Evolutionary conservation across 148 eudicot species (phyloP).

Genomic region (Drosera capensis): DNA sequence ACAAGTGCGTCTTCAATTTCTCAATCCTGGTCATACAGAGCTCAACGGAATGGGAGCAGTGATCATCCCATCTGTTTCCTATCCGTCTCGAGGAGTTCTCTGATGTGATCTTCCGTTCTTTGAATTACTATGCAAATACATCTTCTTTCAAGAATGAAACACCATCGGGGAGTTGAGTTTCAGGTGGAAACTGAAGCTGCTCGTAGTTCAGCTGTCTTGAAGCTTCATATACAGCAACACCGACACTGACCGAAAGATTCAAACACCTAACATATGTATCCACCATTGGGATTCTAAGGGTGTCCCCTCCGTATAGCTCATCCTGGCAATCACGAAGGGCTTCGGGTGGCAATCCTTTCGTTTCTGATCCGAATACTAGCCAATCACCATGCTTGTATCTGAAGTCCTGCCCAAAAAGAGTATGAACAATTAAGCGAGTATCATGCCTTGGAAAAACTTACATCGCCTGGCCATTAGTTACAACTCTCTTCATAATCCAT

Average conservation of each 20-base stretch:
- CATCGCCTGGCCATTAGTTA: no score
- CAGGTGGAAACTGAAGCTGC: constrained; percentile 40
- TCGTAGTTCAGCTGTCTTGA: constrained; percentile 84
- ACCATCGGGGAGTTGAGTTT: constrained; percentile 18
- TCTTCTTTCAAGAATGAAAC: constrained; percentile 43
- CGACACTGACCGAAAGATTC: constrained; percentile 93
- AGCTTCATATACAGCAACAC: constrained; percentile 87
- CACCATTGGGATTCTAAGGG: constrained; percentile 79
- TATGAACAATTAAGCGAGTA: no score
- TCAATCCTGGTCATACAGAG: no score
- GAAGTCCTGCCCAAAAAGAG: no score
- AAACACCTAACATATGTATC: constrained; percentile 90
- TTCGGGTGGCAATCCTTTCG: constrained; percentile 71
- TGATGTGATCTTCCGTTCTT: no score
- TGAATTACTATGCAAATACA: constrained; percentile 60
- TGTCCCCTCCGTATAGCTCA: constrained; percentile 56
- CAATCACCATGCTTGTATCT: constrained; percentile 79
- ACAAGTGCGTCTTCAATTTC: no score
- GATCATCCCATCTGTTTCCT: no score
- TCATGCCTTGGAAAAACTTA: no score
- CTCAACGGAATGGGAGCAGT: no score
- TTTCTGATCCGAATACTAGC: constrained; percentile 95
- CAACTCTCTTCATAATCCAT: no score
- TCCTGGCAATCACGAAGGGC: constrained; percentile 55
- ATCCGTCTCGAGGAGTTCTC: no score